phyloP scores from a whole-genome alignment of 306 rosid species.

The Pachyrhizus erosus region DNA sequence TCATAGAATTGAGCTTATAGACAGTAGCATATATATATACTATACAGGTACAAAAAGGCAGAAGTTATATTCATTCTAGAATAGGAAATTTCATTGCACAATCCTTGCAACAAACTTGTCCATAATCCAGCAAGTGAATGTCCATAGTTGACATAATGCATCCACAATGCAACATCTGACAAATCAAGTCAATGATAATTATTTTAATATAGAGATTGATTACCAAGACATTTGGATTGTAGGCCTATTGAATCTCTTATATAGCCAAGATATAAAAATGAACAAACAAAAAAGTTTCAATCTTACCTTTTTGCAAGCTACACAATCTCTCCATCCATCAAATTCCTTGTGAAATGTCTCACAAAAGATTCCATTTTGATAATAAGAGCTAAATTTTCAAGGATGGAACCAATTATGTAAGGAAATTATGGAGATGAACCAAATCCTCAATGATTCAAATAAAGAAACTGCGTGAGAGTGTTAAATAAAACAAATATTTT shows the following conservation, averaged over 20 bases:
- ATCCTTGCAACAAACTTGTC: conserved; percentile 39
- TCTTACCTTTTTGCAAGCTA: conserved; percentile 45
- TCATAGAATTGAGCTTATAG: neutral
- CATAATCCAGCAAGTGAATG: conserved; percentile 1
- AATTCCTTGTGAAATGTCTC: conserved; percentile 34
- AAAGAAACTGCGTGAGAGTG: neutral
- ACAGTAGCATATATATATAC: neutral
- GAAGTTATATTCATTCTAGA: neutral
- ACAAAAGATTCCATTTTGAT: conserved; percentile 37
- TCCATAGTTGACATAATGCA: conserved; percentile 38
- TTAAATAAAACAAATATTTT: neutral
- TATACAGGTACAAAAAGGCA: too few relatives aligned
- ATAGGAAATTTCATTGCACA: conserved; percentile 4
- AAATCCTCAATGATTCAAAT: neutral
- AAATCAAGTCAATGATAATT: conserved; percentile 14
- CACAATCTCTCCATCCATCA: conserved; percentile 50
- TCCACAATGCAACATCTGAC: conserved; percentile 48
- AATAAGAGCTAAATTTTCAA: conserved; percentile 19
- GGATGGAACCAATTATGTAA: neutral
- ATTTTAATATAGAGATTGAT: too few relatives aligned
- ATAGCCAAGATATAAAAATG: neutral
- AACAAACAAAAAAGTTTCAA: neutral
- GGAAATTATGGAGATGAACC: neutral
- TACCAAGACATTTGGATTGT: neutral
- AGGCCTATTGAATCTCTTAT: neutral